Evolutionary conservation across 2,329 filamentous ascomycete genomes (phyloP), one percentile per base, ranked within the genome.

Genomic region (Trichophyton verrucosum): DNA sequence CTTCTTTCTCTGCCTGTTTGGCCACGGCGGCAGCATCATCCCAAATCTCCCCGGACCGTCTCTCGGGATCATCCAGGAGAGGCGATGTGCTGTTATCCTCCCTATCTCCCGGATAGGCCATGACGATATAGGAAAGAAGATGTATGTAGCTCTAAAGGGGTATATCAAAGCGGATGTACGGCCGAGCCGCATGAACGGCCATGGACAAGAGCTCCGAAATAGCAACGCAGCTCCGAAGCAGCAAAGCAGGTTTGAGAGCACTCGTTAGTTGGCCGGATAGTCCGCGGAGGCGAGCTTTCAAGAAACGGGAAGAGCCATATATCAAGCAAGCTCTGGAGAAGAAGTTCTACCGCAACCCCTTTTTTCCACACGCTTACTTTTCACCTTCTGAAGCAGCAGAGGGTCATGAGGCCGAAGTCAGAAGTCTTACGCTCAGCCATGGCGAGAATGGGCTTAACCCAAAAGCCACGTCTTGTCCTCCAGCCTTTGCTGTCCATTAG

Each of bases 1-100:
- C 79, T 68, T 90, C 81, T 64, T 80, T 76, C 4, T 77, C 71
- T 20, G 74, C 73, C 53, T 76, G 72, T 67, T 77, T 61, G 20
- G 68, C 66, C 57, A 66, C 57, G 33, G 61, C 65, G 59, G 63
- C 59, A 36, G 61, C 63, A 38, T 62, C 61, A 17, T 64, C 64
- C 60, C 61, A 60, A n/a, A 62, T 58, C 57, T 66, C 66, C 60
- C 65, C 63, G 30, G 63, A 64, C 61, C 62, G 64, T 17, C 65
- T 65, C 30, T 42, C 44, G 5, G 3, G 15, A 22, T 53, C 40
- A 15, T 60, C 17, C 40, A 65, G 62, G 58, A 65, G 64, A 13
- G 64, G 64, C 22, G 63, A 65, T 3, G 57, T 51, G 15, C 40
- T 49, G 51, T 63, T 63, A 47, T 57, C 46, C 38, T 62, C 63